phyloP scores from a whole-genome alignment of 495 filamentous ascomycete species.

The Hypoxylon crocopeplum region DNA sequence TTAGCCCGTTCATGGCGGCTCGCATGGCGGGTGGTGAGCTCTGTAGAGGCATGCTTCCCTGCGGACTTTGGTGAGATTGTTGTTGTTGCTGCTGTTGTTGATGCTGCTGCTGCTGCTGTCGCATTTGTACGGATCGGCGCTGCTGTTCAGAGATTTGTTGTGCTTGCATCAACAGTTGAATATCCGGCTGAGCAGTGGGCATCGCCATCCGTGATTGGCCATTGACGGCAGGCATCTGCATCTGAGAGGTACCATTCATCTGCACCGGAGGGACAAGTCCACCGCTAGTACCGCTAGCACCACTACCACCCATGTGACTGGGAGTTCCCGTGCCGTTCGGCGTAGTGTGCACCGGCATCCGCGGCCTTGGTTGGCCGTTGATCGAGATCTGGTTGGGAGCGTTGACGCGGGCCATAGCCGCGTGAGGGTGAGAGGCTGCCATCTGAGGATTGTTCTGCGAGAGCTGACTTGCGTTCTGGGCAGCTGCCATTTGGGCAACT shows the following conservation, averaged over 20 bases:
- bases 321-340: constrained; percentile 49
- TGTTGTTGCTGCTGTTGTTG: constrained; percentile 49
- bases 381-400: constrained; percentile 46
- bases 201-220: constrained; percentile 69
- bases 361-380: constrained; percentile 46
- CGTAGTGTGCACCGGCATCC: constrained; percentile 51
- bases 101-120: constrained; percentile 56
- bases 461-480: constrained; percentile 42
- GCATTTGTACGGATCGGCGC: constrained; percentile 58
- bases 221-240: constrained; percentile 69
- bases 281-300: too few relatives aligned
- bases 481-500: constrained; percentile 48
- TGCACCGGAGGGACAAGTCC: constrained; percentile 63
- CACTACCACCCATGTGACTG: constrained; percentile 51
- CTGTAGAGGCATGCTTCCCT: constrained; percentile 42
- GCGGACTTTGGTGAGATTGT: constrained; percentile 45
- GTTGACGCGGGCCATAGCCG: constrained; percentile 44
- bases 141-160: constrained; percentile 71
- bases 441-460: constrained; percentile 47
- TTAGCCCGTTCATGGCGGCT: constrained; percentile 61
- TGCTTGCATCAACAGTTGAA: constrained; percentile 59
- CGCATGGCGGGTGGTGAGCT: constrained; percentile 49
- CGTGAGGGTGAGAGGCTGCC: constrained; percentile 47
- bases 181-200: constrained; percentile 67
- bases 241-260: constrained; percentile 74